These are phyloP conservation scores for Coccomyxa sp. DNA, from an alignment of 139 green algal species.

Conservation along the genomic window DNA sequence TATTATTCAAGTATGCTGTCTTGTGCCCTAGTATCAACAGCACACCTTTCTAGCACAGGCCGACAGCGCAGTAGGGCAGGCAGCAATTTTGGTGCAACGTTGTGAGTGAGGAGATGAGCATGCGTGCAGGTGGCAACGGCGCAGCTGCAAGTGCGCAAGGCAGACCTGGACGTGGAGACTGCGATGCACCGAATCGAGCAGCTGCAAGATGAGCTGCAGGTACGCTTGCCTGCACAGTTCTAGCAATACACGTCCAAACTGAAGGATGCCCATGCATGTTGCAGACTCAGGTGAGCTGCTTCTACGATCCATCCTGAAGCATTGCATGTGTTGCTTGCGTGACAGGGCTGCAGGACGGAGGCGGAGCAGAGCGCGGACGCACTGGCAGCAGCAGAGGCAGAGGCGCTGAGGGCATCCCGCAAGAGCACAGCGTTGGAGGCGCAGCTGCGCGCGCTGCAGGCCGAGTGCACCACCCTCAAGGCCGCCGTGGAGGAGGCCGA, in stretches of 20 bases:
- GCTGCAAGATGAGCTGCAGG: background rate
- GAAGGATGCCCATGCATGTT: too few relatives aligned
- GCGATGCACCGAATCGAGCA: background rate
- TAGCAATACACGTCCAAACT: too few relatives aligned
- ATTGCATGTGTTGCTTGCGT: background rate
- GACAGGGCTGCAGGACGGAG: background rate
- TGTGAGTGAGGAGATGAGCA: too few relatives aligned
- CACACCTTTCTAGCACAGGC: too few relatives aligned
- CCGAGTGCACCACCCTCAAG: background rate
- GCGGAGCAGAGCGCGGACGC: background rate
- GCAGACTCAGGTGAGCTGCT: too few relatives aligned
- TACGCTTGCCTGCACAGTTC: too few relatives aligned
- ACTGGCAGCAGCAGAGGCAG: background rate
- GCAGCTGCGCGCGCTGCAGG: background rate
- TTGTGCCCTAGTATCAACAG: too few relatives aligned
- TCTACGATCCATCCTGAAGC: too few relatives aligned
- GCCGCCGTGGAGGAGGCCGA: background rate
- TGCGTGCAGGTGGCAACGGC: background rate
- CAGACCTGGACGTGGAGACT: background rate
- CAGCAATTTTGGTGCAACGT: too few relatives aligned
- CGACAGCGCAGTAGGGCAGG: too few relatives aligned
- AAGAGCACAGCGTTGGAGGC: background rate
- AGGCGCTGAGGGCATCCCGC: background rate
- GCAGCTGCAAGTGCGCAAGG: background rate
- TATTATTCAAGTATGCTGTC: background rate